phyloP scores from a whole-genome alignment of 1,139 yeast genomes.

The Suhomyces atakaporum region DNA sequence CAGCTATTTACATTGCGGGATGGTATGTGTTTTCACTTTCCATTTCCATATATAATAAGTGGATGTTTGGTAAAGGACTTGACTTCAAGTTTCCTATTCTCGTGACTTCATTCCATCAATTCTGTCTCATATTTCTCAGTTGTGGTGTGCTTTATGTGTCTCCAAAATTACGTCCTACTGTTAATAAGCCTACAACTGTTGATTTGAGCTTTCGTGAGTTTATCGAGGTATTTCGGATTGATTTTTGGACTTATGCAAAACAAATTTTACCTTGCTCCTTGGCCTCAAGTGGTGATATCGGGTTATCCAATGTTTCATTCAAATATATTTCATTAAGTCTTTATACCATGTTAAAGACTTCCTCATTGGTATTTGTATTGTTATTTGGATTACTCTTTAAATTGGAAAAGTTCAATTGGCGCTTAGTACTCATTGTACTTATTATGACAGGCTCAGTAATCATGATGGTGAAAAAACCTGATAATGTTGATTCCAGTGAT shows the following conservation, averaged over 20 bases:
- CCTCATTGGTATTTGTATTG: constrained; percentile 82
- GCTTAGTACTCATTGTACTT: constrained; percentile 64
- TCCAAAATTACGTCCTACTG: constrained; percentile 52
- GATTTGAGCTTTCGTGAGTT: constrained; percentile 12
- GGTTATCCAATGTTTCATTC: constrained; percentile 84
- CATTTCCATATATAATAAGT: constrained; percentile 88
- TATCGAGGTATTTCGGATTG: constrained; percentile 23
- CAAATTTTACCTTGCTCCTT: constrained; percentile 81
- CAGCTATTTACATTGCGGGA: constrained; percentile 38
- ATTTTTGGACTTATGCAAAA: constrained; percentile 36
- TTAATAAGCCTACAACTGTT: constrained; percentile 14
- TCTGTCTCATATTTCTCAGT: constrained; percentile 59
- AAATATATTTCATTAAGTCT: constrained; percentile 76
- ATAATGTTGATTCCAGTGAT: constrained; percentile 12
- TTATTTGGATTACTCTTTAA: constrained; percentile 80
- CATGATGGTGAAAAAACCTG: constrained; percentile 72
- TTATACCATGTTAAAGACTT: constrained; percentile 91
- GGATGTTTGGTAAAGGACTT: constrained; percentile 88
- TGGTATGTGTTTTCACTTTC: constrained; percentile 67
- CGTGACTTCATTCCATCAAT: constrained; percentile 83
- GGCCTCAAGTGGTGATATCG: constrained; percentile 92
- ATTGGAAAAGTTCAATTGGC: constrained; percentile 70
- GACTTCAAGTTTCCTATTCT: constrained; percentile 81
- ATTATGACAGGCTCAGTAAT: constrained; percentile 82
- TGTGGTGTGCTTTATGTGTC: constrained; percentile 42